A percentile compares a stretch with the other conserved stretches of the same genome.
Conservation (phyloP, 495 filamentous ascomycete species). For the Talaromyces trachyspermus region DNA sequence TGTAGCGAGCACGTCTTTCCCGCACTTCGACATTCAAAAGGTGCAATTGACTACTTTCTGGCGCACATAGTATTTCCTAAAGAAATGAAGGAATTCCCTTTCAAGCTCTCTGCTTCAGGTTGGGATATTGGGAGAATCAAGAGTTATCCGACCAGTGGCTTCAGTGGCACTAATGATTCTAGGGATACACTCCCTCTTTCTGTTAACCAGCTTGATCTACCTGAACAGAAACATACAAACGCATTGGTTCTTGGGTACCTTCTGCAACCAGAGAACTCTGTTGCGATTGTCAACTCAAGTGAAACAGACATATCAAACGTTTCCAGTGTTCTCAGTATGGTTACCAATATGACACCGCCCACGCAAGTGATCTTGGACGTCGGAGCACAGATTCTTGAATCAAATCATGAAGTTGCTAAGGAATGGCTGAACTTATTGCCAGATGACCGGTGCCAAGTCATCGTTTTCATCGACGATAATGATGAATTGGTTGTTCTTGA, state of each 20-base stretch:
- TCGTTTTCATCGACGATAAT: constrained; percentile 43
- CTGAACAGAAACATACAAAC: constrained; percentile 54
- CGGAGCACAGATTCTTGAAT: constrained; percentile 65
- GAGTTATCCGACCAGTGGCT: constrained; percentile 50
- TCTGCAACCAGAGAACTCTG: constrained; percentile 47
- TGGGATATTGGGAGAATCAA: constrained; percentile 56
- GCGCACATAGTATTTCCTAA: constrained; percentile 55
- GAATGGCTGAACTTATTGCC: constrained; percentile 32
- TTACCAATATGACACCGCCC: constrained; percentile 28
- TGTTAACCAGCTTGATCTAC: constrained; percentile 49
- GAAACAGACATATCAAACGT: constrained; percentile 20
- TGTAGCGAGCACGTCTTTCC: constrained; percentile 42
- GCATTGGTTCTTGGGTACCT: constrained; percentile 54
- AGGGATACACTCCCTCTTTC: constrained; percentile 47
- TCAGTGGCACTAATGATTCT: constrained; percentile 73
- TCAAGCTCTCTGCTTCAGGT: constrained; percentile 60
- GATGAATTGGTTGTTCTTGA: constrained; percentile 48
- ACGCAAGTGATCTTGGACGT: constrained; percentile 63
- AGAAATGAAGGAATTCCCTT: constrained; percentile 55
- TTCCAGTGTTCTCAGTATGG: constrained; percentile 37
- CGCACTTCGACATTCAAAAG: constrained; percentile 41
- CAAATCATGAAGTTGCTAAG: constrained; percentile 47
- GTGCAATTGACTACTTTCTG: constrained; percentile 56
- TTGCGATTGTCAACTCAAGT: constrained; percentile 20
- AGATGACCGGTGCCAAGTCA: constrained; percentile 31